A percentile compares a stretch with the other conserved stretches of the same genome.
phyloP scores from a whole-genome alignment of 371 early-diverging fungal species.

The Catenaria anguillulae region DNA sequence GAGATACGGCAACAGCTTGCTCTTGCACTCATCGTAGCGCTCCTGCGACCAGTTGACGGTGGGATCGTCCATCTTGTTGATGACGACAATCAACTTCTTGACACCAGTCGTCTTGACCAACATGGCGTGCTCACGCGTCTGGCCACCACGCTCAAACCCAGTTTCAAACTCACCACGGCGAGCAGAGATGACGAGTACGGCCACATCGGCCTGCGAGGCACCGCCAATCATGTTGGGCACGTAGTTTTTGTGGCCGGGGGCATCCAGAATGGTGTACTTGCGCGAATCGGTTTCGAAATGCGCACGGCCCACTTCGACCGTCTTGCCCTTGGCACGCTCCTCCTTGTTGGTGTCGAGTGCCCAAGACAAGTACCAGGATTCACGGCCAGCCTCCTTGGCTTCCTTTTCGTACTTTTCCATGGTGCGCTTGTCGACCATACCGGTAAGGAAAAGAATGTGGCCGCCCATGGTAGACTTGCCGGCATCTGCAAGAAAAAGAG shows the following conservation, averaged over 20 bases:
- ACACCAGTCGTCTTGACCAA: constrained; percentile 95
- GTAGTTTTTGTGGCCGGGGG: constrained; percentile 99
- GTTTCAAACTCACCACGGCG: constrained; percentile 99
- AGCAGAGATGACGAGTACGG: constrained; percentile 94
- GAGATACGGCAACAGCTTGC: constrained; percentile 76
- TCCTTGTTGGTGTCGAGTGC: constrained; percentile 89
- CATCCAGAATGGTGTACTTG: constrained; percentile 91
- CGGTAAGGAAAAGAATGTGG: constrained; percentile 84
- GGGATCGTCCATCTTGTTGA: constrained; percentile 98
- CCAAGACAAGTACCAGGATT: constrained; percentile 97
- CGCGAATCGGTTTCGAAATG: constrained; percentile 91
- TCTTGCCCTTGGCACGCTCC: constrained; percentile 96
- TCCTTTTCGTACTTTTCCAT: constrained; percentile 97
- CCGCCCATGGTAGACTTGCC: constrained; percentile 99
- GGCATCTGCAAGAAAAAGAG: too few relatives aligned
- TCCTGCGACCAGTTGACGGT: constrained; percentile 88
- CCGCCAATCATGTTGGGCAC: constrained; percentile 98
- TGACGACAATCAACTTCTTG: constrained; percentile 71
- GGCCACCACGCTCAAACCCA: constrained; percentile 98
- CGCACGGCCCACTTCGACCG: constrained; percentile 93
- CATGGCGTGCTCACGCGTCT: constrained; percentile 97
- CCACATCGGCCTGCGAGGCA: constrained; percentile 94
- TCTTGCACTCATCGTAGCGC: constrained; percentile 75
- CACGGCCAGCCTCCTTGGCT: constrained; percentile 88
- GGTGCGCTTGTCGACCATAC: constrained; percentile 97